Evolutionary conservation across 169 alveolate species (phyloP).

Genomic region (Ichthyophthirius multifiliis): DNA sequence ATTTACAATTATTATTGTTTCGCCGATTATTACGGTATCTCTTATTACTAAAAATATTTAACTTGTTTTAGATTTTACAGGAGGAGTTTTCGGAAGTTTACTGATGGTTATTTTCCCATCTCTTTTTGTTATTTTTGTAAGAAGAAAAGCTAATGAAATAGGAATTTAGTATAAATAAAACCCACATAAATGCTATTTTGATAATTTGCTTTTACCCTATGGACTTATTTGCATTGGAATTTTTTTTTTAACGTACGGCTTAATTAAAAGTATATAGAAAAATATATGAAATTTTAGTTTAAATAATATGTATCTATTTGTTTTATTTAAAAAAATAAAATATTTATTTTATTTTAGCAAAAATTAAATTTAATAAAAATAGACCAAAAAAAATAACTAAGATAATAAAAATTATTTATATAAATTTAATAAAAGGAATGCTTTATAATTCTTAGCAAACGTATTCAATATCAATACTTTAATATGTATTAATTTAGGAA

Average conservation of each 20-base stretch:
- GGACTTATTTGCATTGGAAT: background rate
- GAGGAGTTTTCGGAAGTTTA: constrained; percentile 1
- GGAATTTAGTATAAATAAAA: background rate
- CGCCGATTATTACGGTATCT: background rate
- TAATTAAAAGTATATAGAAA: background rate
- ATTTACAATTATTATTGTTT: background rate
- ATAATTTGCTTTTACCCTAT: background rate
- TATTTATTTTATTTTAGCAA: no score
- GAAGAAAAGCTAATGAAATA: background rate
- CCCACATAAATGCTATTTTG: background rate
- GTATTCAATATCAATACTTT: no score
- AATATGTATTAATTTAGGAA: no score
- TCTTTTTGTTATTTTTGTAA: background rate
- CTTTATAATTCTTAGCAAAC: no score
- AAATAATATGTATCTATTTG: no score
- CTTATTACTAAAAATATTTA: background rate
- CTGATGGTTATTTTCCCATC: constrained; percentile 5
- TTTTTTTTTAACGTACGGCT: background rate
- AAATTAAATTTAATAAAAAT: no score
- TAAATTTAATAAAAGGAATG: no score
- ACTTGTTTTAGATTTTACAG: background rate
- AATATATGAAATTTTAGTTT: no score
- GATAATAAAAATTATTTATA: no score
- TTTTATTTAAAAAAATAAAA: no score
- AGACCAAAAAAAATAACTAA: no score